Evolutionary conservation across 2,329 filamentous ascomycete species (phyloP).

Genomic region (Septoria linicola): DNA sequence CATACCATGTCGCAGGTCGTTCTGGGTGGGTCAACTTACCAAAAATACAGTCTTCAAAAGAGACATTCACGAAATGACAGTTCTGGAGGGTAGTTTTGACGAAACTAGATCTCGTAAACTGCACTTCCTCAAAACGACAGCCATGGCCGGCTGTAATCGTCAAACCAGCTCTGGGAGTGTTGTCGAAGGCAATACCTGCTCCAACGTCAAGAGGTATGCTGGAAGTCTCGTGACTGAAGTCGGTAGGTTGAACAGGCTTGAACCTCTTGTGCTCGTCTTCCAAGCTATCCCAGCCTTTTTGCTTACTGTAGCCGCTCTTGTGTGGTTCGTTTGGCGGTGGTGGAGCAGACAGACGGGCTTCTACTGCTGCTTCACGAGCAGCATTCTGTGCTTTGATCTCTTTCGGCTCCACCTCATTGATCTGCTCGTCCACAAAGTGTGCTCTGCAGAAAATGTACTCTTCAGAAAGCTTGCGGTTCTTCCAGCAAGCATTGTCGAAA

Average conservation of each 20-base stretch:
- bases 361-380: slow-evolving; percentile 69
- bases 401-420: slow-evolving; percentile 53
- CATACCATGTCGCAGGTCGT: too few relatives aligned
- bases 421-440: neutral
- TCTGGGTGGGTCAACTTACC: too few relatives aligned
- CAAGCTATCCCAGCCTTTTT: neutral
- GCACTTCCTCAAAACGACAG: slow-evolving; percentile 1
- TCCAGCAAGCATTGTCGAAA: slow-evolving; percentile 4
- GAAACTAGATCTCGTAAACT: neutral
- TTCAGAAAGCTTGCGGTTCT: slow-evolving; percentile 2
- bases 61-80: slow-evolving; percentile 8
- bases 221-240: neutral
- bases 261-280: neutral
- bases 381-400: slow-evolving; percentile 84
- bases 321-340: neutral
- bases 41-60: slow-evolving; percentile 9
- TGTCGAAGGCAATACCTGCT: slow-evolving; percentile 1
- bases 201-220: slow-evolving; percentile 2
- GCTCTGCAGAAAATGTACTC: neutral
- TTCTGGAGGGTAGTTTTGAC: slow-evolving; percentile 9
- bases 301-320: neutral
- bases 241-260: neutral
- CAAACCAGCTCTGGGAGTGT: slow-evolving; percentile 8
- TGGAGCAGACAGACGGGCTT: neutral
- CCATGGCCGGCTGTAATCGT: neutral